Evolutionary conservation across 768 basidiomycete genomes (phyloP).

Genomic region (Podaxis sp.): DNA sequence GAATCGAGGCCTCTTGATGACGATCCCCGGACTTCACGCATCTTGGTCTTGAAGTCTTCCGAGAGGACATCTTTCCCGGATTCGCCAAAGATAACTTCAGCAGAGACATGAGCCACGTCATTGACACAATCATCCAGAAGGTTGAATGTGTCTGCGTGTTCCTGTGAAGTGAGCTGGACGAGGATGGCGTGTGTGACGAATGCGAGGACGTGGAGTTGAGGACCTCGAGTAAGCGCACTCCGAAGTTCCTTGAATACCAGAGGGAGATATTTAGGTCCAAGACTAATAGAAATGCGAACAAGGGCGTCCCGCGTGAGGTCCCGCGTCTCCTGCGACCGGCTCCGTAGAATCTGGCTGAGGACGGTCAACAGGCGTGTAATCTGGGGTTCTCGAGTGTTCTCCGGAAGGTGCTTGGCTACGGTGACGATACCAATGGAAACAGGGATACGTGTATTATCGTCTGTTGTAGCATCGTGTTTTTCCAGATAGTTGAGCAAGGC

Average conservation of each 20-base stretch:
- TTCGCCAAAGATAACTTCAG: conserved; percentile 92
- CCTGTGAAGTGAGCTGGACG: conserved; percentile 67
- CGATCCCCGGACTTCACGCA: conserved; percentile 86
- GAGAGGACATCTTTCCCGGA: conserved; percentile 86
- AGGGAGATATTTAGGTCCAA: conserved; percentile 76
- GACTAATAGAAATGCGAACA: conserved; percentile 69
- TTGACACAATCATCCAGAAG: conserved; percentile 75
- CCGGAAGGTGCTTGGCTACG: conserved; percentile 80
- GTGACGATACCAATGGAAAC: conserved; percentile 84
- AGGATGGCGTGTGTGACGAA: conserved; percentile 81
- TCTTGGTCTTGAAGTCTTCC: conserved; percentile 93
- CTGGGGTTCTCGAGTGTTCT: conserved; percentile 59
- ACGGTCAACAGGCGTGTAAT: conserved; percentile 77
- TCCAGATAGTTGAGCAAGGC: conserved; percentile 78
- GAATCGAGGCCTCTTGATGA: conserved; percentile 84
- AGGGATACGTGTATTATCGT: conserved; percentile 86
- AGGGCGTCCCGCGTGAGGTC: conserved; percentile 84
- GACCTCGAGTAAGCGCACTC: conserved; percentile 84
- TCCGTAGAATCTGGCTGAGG: conserved; percentile 88
- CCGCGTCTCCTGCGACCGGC: conserved; percentile 89
- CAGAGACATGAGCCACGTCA: conserved; percentile 77
- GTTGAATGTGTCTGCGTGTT: conserved; percentile 52
- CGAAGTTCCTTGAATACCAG: conserved; percentile 77
- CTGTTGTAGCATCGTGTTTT: conserved; percentile 72
- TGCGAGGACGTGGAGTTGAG: conserved; percentile 91